Conservation (phyloP, 2,329 filamentous ascomycete genomes). For the Colletotrichum sp. region DNA sequence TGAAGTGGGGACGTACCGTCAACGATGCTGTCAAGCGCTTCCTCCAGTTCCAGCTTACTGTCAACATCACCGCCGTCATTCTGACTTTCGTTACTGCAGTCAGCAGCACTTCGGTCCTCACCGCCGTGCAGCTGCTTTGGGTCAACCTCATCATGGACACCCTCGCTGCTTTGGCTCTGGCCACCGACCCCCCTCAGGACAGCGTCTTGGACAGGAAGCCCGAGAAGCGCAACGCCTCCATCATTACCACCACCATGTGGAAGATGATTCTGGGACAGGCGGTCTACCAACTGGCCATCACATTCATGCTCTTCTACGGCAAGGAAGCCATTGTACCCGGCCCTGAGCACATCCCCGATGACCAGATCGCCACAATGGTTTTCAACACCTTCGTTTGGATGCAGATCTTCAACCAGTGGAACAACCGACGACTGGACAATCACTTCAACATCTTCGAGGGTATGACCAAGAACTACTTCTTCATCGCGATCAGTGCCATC, state of each 20-base stretch:
- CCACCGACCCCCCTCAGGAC: conserved; percentile 87
- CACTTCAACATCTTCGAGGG: conserved; percentile 95
- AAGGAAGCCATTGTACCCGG: conserved; percentile 41
- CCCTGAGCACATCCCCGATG: conserved; percentile 22
- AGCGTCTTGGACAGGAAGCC: conserved; percentile 80
- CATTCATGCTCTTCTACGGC: conserved; percentile 85
- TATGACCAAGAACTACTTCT: conserved; percentile 84
- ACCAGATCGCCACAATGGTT: conserved; percentile 77
- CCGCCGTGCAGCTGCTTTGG: conserved; percentile 91
- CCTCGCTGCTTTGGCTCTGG: conserved; percentile 85
- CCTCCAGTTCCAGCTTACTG: conserved; percentile 79
- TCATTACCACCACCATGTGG: conserved; percentile 94
- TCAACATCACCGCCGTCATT: conserved; percentile 90
- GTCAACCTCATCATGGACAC: conserved; percentile 98
- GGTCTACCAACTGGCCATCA: conserved; percentile 82
- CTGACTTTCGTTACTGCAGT: conserved; percentile 90
- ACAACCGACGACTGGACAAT: conserved; percentile 95
- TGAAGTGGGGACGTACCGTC: conserved; percentile 81
- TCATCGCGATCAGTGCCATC: conserved; percentile 81
- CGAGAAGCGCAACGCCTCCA: conserved; percentile 60
- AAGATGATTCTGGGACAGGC: conserved; percentile 98
- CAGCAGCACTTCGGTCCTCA: conserved; percentile 74
- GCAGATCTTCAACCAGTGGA: conserved; percentile 99
- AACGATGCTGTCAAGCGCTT: conserved; percentile 82
- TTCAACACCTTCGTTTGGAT: conserved; percentile 99